These are phyloP conservation scores for Xylaria hypoxylon DNA, from an alignment of 2,329 filamentous ascomycete genomes.

Conservation along the genomic window DNA sequence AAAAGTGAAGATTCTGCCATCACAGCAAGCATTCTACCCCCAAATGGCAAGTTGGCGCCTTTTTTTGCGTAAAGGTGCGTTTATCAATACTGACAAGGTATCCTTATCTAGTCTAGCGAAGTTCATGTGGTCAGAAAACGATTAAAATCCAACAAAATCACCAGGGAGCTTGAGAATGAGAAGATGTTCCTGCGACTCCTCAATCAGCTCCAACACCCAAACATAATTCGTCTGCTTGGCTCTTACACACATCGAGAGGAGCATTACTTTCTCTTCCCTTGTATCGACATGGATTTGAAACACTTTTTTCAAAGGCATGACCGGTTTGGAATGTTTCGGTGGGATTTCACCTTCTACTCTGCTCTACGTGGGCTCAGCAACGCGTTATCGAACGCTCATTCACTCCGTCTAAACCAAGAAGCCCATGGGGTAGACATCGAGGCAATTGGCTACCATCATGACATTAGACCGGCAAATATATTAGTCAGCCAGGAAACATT, in stretches of 20 bases:
- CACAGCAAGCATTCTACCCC: no score
- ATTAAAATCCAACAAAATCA: no score
- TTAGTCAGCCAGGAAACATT: conserved; percentile 3
- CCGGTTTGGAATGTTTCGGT: not conserved
- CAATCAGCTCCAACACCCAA: conserved; percentile 22
- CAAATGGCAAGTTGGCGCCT: no score
- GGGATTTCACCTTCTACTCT: conserved; percentile 21
- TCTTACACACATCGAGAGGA: conserved; percentile 6
- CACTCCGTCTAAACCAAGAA: not conserved
- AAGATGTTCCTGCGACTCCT: conserved; percentile 13
- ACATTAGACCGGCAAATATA: conserved; percentile 16
- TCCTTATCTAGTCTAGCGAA: no score
- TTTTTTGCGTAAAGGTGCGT: no score
- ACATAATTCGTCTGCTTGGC: conserved; percentile 17
- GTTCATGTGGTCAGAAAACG: no score
- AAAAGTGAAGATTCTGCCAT: no score
- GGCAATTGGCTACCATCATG: conserved; percentile 22
- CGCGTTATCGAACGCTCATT: conserved; percentile 7
- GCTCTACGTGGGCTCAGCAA: conserved; percentile 10
- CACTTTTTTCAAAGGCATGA: not conserved
- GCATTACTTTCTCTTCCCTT: conserved; percentile 16
- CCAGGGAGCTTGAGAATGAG: no score
- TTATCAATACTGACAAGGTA: no score
- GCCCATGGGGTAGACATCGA: conserved; percentile 11
- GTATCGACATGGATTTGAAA: conserved; percentile 8